phyloP scores from a whole-genome alignment of 495 filamentous ascomycete genomes.

The Aspergillus panamensis region DNA sequence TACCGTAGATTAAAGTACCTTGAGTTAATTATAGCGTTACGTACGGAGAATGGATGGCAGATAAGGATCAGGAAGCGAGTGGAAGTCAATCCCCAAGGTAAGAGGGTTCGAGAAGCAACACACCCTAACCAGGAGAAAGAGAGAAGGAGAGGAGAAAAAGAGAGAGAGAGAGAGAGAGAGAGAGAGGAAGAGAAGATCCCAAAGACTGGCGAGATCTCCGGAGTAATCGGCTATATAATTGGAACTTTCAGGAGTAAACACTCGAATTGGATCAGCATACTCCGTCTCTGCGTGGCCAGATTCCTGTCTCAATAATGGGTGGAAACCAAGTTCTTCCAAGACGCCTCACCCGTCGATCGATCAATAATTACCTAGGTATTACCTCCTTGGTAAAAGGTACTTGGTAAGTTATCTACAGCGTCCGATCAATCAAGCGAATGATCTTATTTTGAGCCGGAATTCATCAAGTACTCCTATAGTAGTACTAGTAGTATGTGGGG shows the following conservation, averaged over 20 bases:
- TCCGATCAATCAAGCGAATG: too few species aligned
- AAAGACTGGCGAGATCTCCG: background rate
- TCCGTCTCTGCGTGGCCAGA: conserved; percentile 13
- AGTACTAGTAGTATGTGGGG: too few species aligned
- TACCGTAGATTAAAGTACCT: too few species aligned
- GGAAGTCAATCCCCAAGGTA: background rate
- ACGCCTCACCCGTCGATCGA: conserved; percentile 6
- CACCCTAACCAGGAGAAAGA: background rate
- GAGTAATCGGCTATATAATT: conserved; percentile 7
- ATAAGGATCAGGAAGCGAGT: background rate
- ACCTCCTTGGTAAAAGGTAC: too few species aligned
- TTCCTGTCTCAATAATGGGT: conserved; percentile 4
- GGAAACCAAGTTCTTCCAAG: background rate
- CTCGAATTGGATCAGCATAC: conserved; percentile 16
- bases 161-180: conserved; percentile 10
- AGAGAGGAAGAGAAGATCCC: conserved; percentile 8
- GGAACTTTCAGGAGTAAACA: background rate
- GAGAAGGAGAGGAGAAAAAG: conserved; percentile 7
- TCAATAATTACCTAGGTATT: background rate
- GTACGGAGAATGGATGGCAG: background rate
- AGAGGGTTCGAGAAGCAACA: background rate
- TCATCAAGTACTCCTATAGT: too few species aligned
- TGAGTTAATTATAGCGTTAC: too few species aligned
- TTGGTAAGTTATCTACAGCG: too few species aligned
- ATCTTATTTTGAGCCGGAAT: too few species aligned